Evolutionary conservation across 768 basidiomycete species (phyloP), one percentile per base, ranked within the genome.

Genomic region (Hypholoma fasciculare): DNA sequence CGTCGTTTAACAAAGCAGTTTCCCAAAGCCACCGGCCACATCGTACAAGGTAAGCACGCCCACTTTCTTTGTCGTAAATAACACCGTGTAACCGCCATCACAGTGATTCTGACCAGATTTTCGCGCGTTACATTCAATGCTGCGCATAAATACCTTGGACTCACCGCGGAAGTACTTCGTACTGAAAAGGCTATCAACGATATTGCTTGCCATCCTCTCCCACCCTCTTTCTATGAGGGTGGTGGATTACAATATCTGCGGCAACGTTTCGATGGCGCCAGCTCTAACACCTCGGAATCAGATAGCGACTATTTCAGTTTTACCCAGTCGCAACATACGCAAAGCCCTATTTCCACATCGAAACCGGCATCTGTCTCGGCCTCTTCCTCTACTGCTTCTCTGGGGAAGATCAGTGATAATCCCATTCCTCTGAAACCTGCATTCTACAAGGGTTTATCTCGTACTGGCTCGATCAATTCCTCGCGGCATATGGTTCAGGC

Each of bases 101-200:
- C 47, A 89, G 96, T 98, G 36, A 97, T 99, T 60, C 75, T 99
- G 59, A 97, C 97, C 3, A 85, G 97, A 2, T 96, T 99, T 69
- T 94, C 95, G 19, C 86, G 97, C 23, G 97, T 98, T 11, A 99
- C 97, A 0, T 98, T 99, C 78, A 92, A 90, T 68, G 97, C 96
- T 9, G 96, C 97, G 0, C 97, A 98, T 72, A 90, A 90, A 66
- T 99, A 97, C 70, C 85, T 99, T 6, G 97, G 97, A 6, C 71
- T 99, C 53, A 99, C 97, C 0, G 86, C 88, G 16, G 97, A 99
- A 72, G 92, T 98, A 4, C 86, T 99, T 37, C 87, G 94, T 36
- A 96, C 97, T 2, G 97, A 99, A 74, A 94, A 97, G 68, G 91
- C 92, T 0, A 96, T 99, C 70, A 99, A 99, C 65, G 90, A 96